Percentiles rank a stretch among this genome's conserved stretches.
Evolutionary conservation across 2,329 filamentous ascomycete species (phyloP).

Genomic region (Calonectria hongkongensis): DNA sequence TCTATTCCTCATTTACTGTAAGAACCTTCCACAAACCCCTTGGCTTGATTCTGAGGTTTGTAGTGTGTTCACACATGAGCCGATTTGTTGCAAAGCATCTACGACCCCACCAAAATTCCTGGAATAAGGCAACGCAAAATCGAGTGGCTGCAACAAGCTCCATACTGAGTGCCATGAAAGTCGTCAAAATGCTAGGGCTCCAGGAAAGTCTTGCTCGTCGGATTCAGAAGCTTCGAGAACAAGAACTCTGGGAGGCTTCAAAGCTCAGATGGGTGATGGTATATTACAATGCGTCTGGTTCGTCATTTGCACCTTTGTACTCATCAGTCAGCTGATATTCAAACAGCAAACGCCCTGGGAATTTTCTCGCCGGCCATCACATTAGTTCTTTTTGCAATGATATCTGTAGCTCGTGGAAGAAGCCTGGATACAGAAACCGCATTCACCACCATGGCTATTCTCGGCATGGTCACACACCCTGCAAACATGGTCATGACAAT

Average conservation of each 20-base stretch:
- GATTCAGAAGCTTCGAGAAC: not conserved
- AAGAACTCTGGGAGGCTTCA: not conserved
- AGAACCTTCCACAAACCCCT: not conserved
- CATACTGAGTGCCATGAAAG: not conserved
- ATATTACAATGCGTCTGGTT: constrained; percentile 2
- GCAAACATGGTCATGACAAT: constrained; percentile 10
- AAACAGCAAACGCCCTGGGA: not conserved
- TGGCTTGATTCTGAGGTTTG: not conserved
- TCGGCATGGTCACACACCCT: constrained; percentile 10
- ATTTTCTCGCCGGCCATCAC: constrained; percentile 19
- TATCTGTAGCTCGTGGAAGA: not conserved
- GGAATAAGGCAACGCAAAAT: not conserved
- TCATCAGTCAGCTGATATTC: not conserved
- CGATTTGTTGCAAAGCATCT: constrained; percentile 5
- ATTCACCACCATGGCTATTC: constrained; percentile 10
- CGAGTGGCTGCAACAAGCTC: constrained; percentile 3
- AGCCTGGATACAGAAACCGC: not conserved
- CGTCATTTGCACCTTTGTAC: not conserved
- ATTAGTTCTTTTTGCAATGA: not conserved
- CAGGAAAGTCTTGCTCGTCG: not conserved
- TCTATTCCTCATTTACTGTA: not conserved
- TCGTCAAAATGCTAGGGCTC: not conserved
- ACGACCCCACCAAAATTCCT: not conserved
- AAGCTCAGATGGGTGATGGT: constrained; percentile 12
- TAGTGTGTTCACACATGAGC: constrained; percentile 4